Evolutionary conservation across 306 rosid species (phyloP), one percentile per base, ranked within the genome.

Genomic region (Canavalia ensiformis): DNA sequence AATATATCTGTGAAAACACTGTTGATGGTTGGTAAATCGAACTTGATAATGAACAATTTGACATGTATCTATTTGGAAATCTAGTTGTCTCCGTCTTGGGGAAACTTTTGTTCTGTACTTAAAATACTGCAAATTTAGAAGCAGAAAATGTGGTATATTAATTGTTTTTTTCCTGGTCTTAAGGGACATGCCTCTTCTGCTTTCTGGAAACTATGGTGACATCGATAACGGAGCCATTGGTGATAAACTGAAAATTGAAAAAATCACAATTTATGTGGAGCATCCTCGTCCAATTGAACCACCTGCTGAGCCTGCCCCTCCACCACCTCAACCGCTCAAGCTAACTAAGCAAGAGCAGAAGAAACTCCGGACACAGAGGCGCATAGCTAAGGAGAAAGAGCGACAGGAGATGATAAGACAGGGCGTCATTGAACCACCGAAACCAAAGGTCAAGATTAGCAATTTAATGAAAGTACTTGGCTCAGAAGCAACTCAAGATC

Each of bases 211-310:
- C 56, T 95, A 90, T 72, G 94, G 88, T 13, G 92, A 85, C 63
- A 54, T 87, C 31, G 70, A 81, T 39, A 84, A 76, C 44, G 95
- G 87, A 51, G 41, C 68, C 56, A 66, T 87, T 1, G 86, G 79
- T 9, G 89, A 78, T 29, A 89, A 78, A 80, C 72, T 95, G 47
- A 93, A 87, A 87, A 78, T 87, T 80, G 97, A 95, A 45, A 95
- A 86, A 82, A 76, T 95, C 73, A 93, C 87, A 1, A 75, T 95
- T 62, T 93, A 93, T 90, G 88, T 95, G 78, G 94, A 95, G 78
- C 99, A 95, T 84, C 99, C 99, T 78, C 93, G 97, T 34, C 97
- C 99, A 34, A 93, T 95, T 63, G 99, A 95, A 68, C 99, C 99
- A 42, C 99, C 99, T 68, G 91, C 84, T n/a, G 99, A 95, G 82